phyloP scores from a whole-genome alignment of 2,329 filamentous ascomycete genomes.

The Calonectria montana region DNA sequence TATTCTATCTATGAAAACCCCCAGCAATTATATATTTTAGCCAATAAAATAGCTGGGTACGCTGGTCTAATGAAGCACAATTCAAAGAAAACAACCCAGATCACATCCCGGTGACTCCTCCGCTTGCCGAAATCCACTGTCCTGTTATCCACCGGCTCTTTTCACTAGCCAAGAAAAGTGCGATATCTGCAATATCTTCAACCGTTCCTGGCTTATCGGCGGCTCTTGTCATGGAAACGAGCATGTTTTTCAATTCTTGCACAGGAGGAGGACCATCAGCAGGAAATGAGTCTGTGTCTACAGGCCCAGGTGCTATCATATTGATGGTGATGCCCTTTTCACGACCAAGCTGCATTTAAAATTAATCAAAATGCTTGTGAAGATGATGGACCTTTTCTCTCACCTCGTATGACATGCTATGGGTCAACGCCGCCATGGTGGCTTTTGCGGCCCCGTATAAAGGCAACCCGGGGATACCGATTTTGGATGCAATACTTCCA shows the following conservation, averaged over 20 bases:
- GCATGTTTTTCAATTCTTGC: slow-evolving; percentile 18
- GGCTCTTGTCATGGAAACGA: slow-evolving; percentile 42
- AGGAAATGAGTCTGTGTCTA: slow-evolving; percentile 45
- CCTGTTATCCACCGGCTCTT: slow-evolving; percentile 35
- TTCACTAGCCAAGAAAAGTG: slow-evolving; percentile 26
- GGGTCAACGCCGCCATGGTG: slow-evolving; percentile 47
- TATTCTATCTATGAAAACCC: not conserved
- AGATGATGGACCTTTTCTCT: not conserved
- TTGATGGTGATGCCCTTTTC: slow-evolving; percentile 49
- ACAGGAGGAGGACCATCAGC: slow-evolving; percentile 6
- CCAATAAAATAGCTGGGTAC: too few relatives aligned
- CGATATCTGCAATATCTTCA: slow-evolving; percentile 21
- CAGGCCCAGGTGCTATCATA: slow-evolving; percentile 51
- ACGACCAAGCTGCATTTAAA: slow-evolving; percentile 19
- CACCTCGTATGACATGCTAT: slow-evolving; percentile 46
- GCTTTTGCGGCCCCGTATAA: slow-evolving; percentile 43
- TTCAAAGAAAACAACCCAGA: not conserved
- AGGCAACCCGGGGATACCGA: slow-evolving; percentile 19
- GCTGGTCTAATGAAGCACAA: not conserved
- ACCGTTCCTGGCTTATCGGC: slow-evolving; percentile 35
- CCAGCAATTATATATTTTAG: not conserved
- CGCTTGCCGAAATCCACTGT: slow-evolving; percentile 32
- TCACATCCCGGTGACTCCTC: slow-evolving; percentile 26
- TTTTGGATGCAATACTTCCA: slow-evolving; percentile 28
- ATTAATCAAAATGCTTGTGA: not conserved